Conservation (phyloP, 2,329 filamentous ascomycete species). For the Endothia cerciana region DNA sequence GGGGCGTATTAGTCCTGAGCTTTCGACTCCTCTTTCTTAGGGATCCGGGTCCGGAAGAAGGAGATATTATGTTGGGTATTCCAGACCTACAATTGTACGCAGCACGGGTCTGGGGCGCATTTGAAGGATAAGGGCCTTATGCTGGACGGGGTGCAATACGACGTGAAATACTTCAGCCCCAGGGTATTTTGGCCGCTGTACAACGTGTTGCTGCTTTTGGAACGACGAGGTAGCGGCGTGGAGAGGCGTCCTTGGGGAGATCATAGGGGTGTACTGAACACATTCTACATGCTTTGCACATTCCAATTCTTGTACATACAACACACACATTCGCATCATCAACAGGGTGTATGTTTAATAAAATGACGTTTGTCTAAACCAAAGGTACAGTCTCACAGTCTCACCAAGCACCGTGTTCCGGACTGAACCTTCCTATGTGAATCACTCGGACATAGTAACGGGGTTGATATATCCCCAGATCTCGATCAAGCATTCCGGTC, state of each 20-base stretch:
- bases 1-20: no score
- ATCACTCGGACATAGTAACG: background rate
- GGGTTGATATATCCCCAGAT: background rate
- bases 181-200: slow-evolving; percentile 16
- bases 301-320: background rate
- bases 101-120: no score
- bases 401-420: background rate
- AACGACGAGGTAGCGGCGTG: slow-evolving; percentile 8
- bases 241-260: slow-evolving; percentile 52
- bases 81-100: no score
- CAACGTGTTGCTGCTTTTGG: slow-evolving; percentile 20
- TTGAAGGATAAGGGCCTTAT: background rate
- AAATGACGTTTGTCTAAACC: background rate
- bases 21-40: no score
- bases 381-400: background rate
- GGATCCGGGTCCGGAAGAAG: no score
- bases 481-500: background rate
- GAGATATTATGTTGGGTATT: no score
- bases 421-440: background rate
- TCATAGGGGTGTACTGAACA: slow-evolving; percentile 47
- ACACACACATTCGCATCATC: background rate
- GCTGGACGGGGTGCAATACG: slow-evolving; percentile 10
- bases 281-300: background rate
- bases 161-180: slow-evolving; percentile 4
- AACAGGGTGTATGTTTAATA: no score